Percentiles rank a stretch among this genome's conserved stretches.
Conservation (phyloP, 225 moss, liverwort and hornwort species). For the Straminergon stramineum region DNA sequence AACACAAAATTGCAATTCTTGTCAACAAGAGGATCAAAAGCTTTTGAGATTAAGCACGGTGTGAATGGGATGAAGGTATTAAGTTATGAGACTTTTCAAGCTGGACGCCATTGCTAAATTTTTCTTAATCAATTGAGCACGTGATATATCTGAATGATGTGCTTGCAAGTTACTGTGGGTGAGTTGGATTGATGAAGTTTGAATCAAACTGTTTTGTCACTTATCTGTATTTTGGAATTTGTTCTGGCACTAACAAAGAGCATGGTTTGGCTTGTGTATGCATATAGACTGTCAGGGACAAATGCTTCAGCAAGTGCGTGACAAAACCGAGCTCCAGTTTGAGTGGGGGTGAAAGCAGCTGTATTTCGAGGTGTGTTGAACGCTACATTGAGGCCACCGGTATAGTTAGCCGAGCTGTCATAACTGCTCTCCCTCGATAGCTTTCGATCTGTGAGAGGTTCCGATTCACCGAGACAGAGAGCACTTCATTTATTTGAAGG, state of each 20-base stretch:
- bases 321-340: conserved; percentile 81
- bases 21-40: background rate
- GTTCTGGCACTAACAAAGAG: background rate
- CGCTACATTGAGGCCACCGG: conserved; percentile 99
- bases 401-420: conserved; percentile 84
- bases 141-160: background rate
- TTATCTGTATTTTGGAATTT: background rate
- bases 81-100: background rate
- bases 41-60: background rate
- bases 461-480: background rate
- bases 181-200: background rate
- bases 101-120: background rate
- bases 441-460: background rate
- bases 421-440: conserved; percentile 72
- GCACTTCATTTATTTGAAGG: background rate
- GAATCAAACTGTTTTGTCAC: background rate
- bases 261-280: background rate
- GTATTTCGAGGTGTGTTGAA: conserved; percentile 94
- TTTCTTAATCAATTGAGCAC: background rate
- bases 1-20: background rate
- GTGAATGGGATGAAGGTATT: background rate
- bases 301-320: conserved; percentile 88
- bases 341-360: conserved; percentile 91
- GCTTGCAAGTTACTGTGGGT: background rate
- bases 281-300: conserved; percentile 85